Evolutionary conservation across 2,329 filamentous ascomycete species (phyloP), one percentile per base, ranked within the genome.

Genomic region (Xylariaceae sp.): DNA sequence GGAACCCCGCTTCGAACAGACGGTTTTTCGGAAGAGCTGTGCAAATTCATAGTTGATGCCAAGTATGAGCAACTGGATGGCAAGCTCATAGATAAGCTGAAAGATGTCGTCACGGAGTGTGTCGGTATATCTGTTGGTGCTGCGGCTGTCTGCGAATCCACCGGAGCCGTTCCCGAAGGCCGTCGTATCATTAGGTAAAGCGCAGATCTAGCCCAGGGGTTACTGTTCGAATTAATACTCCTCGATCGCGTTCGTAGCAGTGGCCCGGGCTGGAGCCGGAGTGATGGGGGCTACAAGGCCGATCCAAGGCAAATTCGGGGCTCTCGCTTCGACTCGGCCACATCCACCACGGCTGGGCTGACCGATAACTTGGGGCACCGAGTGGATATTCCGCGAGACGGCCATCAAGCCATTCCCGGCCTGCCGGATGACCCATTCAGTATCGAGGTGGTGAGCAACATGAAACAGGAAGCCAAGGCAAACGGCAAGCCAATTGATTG

Each of bases 81-180:
- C 12, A 30, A 21, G 3, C 36, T 44, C n/a, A 35, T 53, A 15
- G 39, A 36, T 5, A 52, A 53, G 36, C 45, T 58, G 13, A 50
- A 52, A 8, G 46, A 55, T 31, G 47, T 57, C 16, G 27, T 53
- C 32, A 41, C 48, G 8, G 49, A 56, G 38, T 48, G 47, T 16
- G 50, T 58, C 23, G 53, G 51, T 21, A 47, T 56, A 13, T 40
- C 51, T 1, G 46, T 48, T 19, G 50, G 53, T 24, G 52, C 54
- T 4, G 50, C 49, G 2, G 40, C 37, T 6, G 38, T 44, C 19
- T 49, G 43, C 29, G 51, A 55, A 17, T 55, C 51, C 5, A 52
- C 45, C 15, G 41, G n/a, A 50, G 43, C 28, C 44, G 11, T 49
- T 58, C 30, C 41, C 65, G 63, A 17, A 71, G 55, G 21, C 66